phyloP scores from a whole-genome alignment of 73 alveolate genomes.

The Paramecium primaurelia region DNA sequence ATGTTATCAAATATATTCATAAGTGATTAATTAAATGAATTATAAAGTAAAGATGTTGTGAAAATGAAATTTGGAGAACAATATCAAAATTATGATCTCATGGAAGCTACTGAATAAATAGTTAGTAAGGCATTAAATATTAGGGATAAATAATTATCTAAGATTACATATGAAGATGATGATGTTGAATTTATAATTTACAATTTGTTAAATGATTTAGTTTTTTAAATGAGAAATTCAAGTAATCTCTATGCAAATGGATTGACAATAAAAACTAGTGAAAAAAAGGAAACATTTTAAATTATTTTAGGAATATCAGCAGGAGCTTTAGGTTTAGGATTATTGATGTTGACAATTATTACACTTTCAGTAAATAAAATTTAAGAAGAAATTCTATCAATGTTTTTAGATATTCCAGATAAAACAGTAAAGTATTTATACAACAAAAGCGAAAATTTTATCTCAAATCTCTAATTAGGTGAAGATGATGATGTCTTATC shows the following conservation, averaged over 20 bases:
- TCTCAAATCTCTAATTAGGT: slow-evolving; percentile 47
- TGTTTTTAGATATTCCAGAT: slow-evolving; percentile 55
- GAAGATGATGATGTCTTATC: slow-evolving; percentile 57
- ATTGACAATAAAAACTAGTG: background rate
- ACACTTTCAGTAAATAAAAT: slow-evolving; percentile 12
- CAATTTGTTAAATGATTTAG: slow-evolving; percentile 10
- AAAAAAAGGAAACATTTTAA: background rate
- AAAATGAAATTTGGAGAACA: background rate
- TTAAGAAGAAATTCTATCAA: slow-evolving; percentile 13
- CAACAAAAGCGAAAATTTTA: slow-evolving; percentile 50
- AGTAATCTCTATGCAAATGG: background rate
- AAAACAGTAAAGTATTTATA: slow-evolving; percentile 45
- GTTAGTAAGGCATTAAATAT: slow-evolving; percentile 1
- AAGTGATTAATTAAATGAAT: background rate
- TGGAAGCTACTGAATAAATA: slow-evolving; percentile 32
- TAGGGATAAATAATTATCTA: background rate
- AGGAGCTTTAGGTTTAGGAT: slow-evolving; percentile 2
- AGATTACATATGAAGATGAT: background rate
- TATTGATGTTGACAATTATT: background rate
- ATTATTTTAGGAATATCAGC: slow-evolving; percentile 21
- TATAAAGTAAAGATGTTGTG: background rate
- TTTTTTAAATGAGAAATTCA: slow-evolving; percentile 12
- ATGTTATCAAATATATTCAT: background rate
- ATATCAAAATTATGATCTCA: background rate
- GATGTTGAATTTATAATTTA: background rate